phyloP scores from a whole-genome alignment of 331 rosid genomes.

The Prunus yedoensis region DNA sequence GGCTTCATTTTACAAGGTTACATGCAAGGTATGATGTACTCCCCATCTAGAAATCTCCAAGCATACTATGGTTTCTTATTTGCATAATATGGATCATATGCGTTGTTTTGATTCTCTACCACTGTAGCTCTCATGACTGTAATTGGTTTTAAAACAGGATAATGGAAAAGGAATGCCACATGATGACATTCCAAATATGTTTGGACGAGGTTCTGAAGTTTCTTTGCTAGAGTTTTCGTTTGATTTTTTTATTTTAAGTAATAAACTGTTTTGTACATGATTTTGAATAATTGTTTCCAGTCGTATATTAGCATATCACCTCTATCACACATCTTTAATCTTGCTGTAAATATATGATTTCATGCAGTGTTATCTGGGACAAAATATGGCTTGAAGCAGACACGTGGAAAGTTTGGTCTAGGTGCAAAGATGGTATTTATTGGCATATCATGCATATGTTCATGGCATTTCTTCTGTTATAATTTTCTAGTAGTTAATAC shows the following conservation, averaged over 20 bases:
- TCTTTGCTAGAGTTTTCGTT: conserved; percentile 25
- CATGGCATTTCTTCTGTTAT: conserved; percentile 12
- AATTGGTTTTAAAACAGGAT: conserved; percentile 53
- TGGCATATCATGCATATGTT: conserved; percentile 15
- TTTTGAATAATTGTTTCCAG: conserved; percentile 3
- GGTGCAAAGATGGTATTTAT: conserved; percentile 93
- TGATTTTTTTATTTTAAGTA: conserved; percentile 8
- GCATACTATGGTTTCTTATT: conserved; percentile 11
- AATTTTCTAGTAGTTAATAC: background rate
- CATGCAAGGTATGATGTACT: conserved; percentile 69
- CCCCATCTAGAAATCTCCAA: conserved; percentile 19
- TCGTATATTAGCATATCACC: conserved; percentile 11
- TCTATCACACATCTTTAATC: conserved; percentile 9
- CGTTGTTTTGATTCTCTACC: conserved; percentile 10
- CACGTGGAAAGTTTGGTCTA: conserved; percentile 95
- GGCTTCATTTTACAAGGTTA: conserved; percentile 93
- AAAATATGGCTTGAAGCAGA: conserved; percentile 94
- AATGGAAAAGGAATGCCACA: conserved; percentile 98
- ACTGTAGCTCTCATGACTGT: background rate
- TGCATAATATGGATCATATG: background rate
- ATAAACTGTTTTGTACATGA: conserved; percentile 9
- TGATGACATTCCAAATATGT: conserved; percentile 98
- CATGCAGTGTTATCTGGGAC: conserved; percentile 91
- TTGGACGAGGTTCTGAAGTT: conserved; percentile 82
- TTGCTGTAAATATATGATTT: conserved; percentile 25